phyloP scores from a whole-genome alignment of 2,329 filamentous ascomycete species.

The Aspergillus amoenus region DNA sequence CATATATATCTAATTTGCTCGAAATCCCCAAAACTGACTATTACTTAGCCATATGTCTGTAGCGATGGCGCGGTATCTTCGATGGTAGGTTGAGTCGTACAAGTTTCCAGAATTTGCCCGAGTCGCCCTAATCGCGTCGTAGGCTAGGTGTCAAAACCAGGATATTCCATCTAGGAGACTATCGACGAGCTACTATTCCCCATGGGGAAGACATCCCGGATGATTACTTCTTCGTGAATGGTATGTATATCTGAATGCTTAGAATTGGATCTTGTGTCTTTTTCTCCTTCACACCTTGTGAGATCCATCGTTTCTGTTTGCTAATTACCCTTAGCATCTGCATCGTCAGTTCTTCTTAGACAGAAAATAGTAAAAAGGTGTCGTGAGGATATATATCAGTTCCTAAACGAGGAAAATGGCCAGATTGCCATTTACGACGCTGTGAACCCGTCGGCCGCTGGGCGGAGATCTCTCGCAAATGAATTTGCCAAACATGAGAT shows the following conservation, averaged over 20 bases:
- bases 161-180: slow-evolving; percentile 96
- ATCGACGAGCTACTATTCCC: slow-evolving; percentile 86
- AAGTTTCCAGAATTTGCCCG: not conserved
- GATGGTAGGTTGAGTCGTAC: slow-evolving; percentile 61
- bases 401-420: slow-evolving; percentile 94
- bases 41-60: slow-evolving; percentile 80
- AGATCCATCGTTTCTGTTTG: not conserved
- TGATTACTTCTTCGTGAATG: slow-evolving; percentile 97
- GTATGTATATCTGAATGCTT: slow-evolving; percentile 25
- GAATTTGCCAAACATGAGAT: slow-evolving; percentile 98
- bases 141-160: slow-evolving; percentile 96
- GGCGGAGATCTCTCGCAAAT: slow-evolving; percentile 80
- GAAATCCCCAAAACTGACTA: not conserved
- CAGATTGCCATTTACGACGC: slow-evolving; percentile 99
- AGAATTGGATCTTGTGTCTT: not conserved
- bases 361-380: slow-evolving; percentile 99
- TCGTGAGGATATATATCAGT: slow-evolving; percentile 93
- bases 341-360: slow-evolving; percentile 84
- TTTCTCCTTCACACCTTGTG: not conserved
- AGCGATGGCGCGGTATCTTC: slow-evolving; percentile 87
- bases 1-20: not conserved
- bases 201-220: slow-evolving; percentile 82
- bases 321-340: slow-evolving; percentile 59
- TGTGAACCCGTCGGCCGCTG: slow-evolving; percentile 84
- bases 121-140: slow-evolving; percentile 15